These are phyloP conservation scores for Hypoxylon rubiginosum DNA, from an alignment of 2,329 filamentous ascomycete species.

Conservation along the genomic window DNA sequence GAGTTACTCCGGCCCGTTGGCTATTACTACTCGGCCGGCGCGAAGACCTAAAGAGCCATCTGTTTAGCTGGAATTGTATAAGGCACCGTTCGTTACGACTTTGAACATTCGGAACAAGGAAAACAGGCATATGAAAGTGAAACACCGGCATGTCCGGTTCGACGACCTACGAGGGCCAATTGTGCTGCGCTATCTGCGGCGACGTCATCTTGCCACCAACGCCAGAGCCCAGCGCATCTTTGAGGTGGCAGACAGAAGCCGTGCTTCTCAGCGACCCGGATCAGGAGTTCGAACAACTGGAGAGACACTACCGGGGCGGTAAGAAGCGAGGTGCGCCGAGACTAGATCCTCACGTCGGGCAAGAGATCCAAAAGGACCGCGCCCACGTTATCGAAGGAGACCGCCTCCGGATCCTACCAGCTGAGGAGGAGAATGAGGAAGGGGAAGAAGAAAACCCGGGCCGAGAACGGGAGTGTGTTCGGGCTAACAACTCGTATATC, in stretches of 20 bases:
- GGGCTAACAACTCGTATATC: slow-evolving; percentile 25
- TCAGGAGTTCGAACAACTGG: slow-evolving; percentile 37
- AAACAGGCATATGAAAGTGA: no score
- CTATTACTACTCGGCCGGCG: neutral
- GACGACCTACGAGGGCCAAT: slow-evolving; percentile 11
- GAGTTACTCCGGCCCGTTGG: slow-evolving; percentile 30
- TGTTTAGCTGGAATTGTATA: neutral
- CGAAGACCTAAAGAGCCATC: neutral
- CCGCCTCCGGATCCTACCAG: slow-evolving; percentile 7
- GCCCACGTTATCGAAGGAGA: slow-evolving; percentile 18
- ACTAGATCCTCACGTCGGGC: slow-evolving; percentile 2
- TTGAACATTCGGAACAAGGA: neutral
- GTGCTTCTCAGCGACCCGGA: slow-evolving; percentile 41
- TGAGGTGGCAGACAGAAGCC: slow-evolving; percentile 33
- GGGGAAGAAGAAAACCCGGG: neutral
- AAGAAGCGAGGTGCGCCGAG: slow-evolving; percentile 25
- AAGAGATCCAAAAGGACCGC: slow-evolving; percentile 30
- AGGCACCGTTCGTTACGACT: neutral
- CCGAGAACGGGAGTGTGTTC: slow-evolving; percentile 4
- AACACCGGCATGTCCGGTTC: slow-evolving; percentile 11
- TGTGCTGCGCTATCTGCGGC: slow-evolving; percentile 38
- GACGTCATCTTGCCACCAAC: slow-evolving; percentile 17
- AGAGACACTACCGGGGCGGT: slow-evolving; percentile 38
- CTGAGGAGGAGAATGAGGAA: neutral
- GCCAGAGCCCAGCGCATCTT: neutral